Percentiles rank a stretch among this genome's conserved stretches.
These are phyloP conservation scores for Penicillium paradoxum DNA, from an alignment of 495 filamentous ascomycete genomes.

Conservation along the genomic window DNA sequence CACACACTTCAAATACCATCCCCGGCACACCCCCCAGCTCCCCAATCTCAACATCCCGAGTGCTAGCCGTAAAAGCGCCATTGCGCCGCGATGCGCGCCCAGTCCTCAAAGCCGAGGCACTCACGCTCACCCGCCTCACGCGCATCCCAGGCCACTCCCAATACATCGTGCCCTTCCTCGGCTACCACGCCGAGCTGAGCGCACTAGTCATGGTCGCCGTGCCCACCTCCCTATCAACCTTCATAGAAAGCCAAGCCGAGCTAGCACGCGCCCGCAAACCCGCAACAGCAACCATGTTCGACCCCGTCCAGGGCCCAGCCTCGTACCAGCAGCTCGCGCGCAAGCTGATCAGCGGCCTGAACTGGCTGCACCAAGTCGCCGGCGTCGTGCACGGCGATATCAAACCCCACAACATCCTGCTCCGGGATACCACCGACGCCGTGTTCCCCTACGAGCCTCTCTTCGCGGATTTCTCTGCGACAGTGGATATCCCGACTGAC, in stretches of 20 bases:
- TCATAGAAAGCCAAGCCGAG: slow-evolving; percentile 38
- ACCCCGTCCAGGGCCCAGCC: slow-evolving; percentile 41
- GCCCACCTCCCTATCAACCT: slow-evolving; percentile 46
- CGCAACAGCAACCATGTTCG: slow-evolving; percentile 47
- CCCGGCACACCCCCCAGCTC: slow-evolving; percentile 44
- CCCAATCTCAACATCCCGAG: slow-evolving; percentile 28
- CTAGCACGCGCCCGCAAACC: slow-evolving; percentile 22
- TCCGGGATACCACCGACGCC: slow-evolving; percentile 11
- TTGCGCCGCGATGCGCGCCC: slow-evolving; percentile 42
- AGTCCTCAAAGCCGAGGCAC: slow-evolving; percentile 50
- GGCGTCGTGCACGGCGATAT: slow-evolving; percentile 46
- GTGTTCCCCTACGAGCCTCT: slow-evolving; percentile 40
- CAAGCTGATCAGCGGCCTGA: slow-evolving; percentile 45
- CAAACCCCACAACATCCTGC: slow-evolving; percentile 42
- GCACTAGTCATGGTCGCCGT: slow-evolving; percentile 53
- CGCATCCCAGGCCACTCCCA: slow-evolving; percentile 26
- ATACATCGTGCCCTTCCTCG: slow-evolving; percentile 53
- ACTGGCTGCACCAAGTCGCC: slow-evolving; percentile 44
- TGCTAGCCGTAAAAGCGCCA: slow-evolving; percentile 54
- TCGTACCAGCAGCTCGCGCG: slow-evolving; percentile 44
- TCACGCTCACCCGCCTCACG: slow-evolving; percentile 46
- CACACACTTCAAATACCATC: slow-evolving; percentile 1
- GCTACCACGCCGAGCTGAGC: slow-evolving; percentile 43
- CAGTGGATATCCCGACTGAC: slow-evolving; percentile 29
- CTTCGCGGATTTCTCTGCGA: slow-evolving; percentile 59